Evolutionary conservation across 768 basidiomycete genomes (phyloP).

Genomic region (Tricholoma sp.): DNA sequence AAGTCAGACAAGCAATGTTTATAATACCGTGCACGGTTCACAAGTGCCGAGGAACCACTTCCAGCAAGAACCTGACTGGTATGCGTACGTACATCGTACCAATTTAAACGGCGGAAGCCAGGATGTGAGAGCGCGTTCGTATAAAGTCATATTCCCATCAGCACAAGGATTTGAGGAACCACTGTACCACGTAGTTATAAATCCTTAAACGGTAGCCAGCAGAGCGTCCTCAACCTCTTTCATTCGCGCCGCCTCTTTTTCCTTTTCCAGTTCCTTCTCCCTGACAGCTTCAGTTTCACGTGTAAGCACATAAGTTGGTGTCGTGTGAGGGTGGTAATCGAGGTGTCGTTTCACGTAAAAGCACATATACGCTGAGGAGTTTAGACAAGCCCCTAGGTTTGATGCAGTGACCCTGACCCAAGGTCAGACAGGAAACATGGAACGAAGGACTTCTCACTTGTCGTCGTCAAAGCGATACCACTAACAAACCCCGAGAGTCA

Average conservation of each 20-base stretch:
- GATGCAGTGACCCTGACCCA: slow-evolving; percentile 61
- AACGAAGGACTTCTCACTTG: slow-evolving; percentile 47
- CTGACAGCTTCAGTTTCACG: slow-evolving; percentile 62
- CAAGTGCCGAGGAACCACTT: neutral
- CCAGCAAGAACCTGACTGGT: neutral
- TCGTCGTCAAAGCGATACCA: slow-evolving; percentile 97
- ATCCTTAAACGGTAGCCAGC: slow-evolving; percentile 39
- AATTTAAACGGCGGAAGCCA: too few species aligned
- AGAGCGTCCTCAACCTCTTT: slow-evolving; percentile 66
- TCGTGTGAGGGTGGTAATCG: slow-evolving; percentile 71
- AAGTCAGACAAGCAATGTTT: neutral
- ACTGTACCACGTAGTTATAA: too few species aligned
- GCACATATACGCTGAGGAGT: slow-evolving; percentile 86
- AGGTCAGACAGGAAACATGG: neutral
- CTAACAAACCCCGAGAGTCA: slow-evolving; percentile 27
- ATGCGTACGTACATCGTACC: neutral
- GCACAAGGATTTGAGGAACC: neutral
- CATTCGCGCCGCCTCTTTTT: slow-evolving; percentile 46
- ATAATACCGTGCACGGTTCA: neutral
- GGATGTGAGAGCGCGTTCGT: neutral
- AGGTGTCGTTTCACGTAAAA: slow-evolving; percentile 90
- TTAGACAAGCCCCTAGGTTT: slow-evolving; percentile 60
- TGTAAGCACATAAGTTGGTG: slow-evolving; percentile 61
- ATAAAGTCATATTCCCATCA: neutral
- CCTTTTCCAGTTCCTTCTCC: slow-evolving; percentile 45